Conservation (phyloP, 257 asterid species). For the Vinca minor region DNA sequence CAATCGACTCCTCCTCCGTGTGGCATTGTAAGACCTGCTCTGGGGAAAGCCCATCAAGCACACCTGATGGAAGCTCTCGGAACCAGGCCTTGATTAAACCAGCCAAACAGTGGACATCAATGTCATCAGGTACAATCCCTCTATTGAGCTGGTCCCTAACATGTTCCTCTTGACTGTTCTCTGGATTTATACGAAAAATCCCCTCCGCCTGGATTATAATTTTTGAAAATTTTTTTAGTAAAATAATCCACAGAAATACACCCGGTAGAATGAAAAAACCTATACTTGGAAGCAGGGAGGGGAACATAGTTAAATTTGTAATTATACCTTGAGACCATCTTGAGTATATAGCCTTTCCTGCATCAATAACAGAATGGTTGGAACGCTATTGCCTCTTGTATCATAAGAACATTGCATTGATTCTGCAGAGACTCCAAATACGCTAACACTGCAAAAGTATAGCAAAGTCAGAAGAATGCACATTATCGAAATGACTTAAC, state of each 20-base stretch:
- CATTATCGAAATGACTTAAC: background rate
- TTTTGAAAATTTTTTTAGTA: constrained; percentile 8
- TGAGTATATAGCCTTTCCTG: constrained; percentile 74
- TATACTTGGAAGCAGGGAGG: background rate
- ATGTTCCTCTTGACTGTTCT: constrained; percentile 80
- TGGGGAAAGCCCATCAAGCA: constrained; percentile 22
- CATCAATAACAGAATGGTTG: constrained; percentile 79
- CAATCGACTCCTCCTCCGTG: constrained; percentile 20
- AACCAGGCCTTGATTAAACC: constrained; percentile 97
- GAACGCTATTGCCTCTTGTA: constrained; percentile 89
- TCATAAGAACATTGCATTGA: constrained; percentile 97
- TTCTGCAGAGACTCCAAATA: constrained; percentile 92
- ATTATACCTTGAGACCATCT: constrained; percentile 68
- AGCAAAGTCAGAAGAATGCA: constrained; percentile 6
- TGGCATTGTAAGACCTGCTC: constrained; percentile 23
- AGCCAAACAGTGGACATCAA: constrained; percentile 90
- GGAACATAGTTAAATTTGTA: background rate
- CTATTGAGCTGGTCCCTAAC: constrained; percentile 83
- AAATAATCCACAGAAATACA: constrained; percentile 6
- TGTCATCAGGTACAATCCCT: constrained; percentile 80
- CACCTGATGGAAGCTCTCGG: constrained; percentile 24
- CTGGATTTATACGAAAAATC: constrained; percentile 89
- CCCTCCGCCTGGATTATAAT: constrained; percentile 72
- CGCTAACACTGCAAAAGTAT: constrained; percentile 83
- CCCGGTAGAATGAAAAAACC: background rate